These are phyloP conservation scores for Talaromyces sp. DNA, from an alignment of 2,329 filamentous ascomycete genomes.

Conservation along the genomic window DNA sequence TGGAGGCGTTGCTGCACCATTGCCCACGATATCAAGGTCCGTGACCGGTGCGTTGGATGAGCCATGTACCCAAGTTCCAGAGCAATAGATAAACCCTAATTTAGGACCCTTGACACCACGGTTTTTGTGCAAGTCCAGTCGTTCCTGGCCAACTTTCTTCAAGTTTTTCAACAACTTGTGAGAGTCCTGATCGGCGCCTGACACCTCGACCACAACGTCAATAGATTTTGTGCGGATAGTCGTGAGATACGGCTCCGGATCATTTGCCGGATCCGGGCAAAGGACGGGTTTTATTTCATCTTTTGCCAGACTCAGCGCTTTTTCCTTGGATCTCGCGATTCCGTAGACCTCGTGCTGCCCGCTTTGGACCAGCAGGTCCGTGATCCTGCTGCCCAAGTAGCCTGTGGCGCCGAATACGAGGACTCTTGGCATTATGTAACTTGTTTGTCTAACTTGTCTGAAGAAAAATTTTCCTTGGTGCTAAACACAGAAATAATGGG, in stretches of 20 bases:
- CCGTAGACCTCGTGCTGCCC: slow-evolving; percentile 32
- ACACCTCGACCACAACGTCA: slow-evolving; percentile 31
- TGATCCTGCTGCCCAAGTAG: slow-evolving; percentile 24
- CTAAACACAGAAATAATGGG: too few relatives aligned
- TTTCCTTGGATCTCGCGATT: slow-evolving; percentile 26
- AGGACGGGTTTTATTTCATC: slow-evolving; percentile 32
- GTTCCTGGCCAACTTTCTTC: slow-evolving; percentile 14
- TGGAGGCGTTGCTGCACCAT: slow-evolving; percentile 15
- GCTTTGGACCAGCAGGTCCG: slow-evolving; percentile 19
- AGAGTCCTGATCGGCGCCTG: slow-evolving; percentile 20
- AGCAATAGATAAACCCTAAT: slow-evolving; percentile 34
- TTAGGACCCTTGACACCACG: slow-evolving; percentile 23
- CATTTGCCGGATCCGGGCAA: slow-evolving; percentile 15
- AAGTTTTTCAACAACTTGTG: slow-evolving; percentile 17
- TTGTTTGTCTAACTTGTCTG: too few relatives aligned
- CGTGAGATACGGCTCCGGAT: slow-evolving; percentile 17
- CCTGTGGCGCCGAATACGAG: slow-evolving; percentile 29
- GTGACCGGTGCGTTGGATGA: slow-evolving; percentile 20
- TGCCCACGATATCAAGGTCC: slow-evolving; percentile 25
- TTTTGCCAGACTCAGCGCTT: slow-evolving; percentile 22
- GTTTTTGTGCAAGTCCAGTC: slow-evolving; percentile 15
- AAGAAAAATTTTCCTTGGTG: too few relatives aligned
- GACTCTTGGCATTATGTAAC: slow-evolving; percentile 24
- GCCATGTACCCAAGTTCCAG: slow-evolving; percentile 35
- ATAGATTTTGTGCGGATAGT: slow-evolving; percentile 21